These are phyloP conservation scores for Saccharomycopsis synnaedendra DNA, from an alignment of 805 yeast genomes.

Conservation along the genomic window DNA sequence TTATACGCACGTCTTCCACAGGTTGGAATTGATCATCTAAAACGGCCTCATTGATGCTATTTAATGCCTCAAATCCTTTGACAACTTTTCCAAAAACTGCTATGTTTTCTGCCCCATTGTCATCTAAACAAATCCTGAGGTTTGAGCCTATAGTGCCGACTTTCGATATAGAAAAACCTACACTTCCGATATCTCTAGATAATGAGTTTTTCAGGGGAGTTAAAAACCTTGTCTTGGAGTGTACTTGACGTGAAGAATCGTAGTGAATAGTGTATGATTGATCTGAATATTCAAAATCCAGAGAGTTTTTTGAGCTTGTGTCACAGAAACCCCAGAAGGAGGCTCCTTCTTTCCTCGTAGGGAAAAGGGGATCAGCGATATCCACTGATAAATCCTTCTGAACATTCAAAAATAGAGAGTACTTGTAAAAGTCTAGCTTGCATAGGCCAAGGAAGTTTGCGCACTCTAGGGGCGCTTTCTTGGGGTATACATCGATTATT, in stretches of 20 bases:
- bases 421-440: slow-evolving; percentile 38
- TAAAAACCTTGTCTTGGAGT: no score
- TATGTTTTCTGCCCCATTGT: slow-evolving; percentile 13
- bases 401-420: slow-evolving; percentile 37
- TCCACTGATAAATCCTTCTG: slow-evolving; percentile 29
- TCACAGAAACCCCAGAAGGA: slow-evolving; percentile 10
- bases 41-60: slow-evolving; percentile 29
- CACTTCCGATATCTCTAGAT: no score
- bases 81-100: slow-evolving; percentile 38
- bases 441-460: slow-evolving; percentile 44
- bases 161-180: no score
- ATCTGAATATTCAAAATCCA: no score
- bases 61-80: slow-evolving; percentile 39
- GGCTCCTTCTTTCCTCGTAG: slow-evolving; percentile 18
- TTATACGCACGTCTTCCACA: slow-evolving; percentile 37
- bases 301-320: slow-evolving; percentile 4
- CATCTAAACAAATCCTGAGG: slow-evolving; percentile 12
- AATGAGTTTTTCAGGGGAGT: no score
- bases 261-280: no score
- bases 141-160: not conserved
- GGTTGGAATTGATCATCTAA: slow-evolving; percentile 32
- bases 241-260: no score
- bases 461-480: slow-evolving; percentile 28
- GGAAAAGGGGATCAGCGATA: slow-evolving; percentile 39
- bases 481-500: slow-evolving; percentile 35